Evolutionary conservation across 2,329 filamentous ascomycete species (phyloP), one percentile per base, ranked within the genome.

Genomic region (Colletotrichum acutatum): DNA sequence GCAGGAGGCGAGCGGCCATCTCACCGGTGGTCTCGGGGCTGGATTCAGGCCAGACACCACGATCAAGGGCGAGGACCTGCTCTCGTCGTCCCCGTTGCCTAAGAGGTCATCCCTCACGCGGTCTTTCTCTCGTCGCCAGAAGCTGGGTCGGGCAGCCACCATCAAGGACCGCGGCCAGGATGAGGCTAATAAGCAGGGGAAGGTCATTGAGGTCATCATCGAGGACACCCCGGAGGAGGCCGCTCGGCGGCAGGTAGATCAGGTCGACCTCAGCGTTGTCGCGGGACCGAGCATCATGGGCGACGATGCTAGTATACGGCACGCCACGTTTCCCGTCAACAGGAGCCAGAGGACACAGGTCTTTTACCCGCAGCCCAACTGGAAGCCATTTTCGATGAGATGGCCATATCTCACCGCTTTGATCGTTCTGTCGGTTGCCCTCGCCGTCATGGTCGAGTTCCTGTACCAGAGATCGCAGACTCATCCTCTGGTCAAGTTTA

Each of bases 341-440:
- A 81, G 80, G 49, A 78, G 81, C 19, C 80, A 83, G 67, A 83
- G 82, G 64, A 84, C 84, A 0, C 83, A 89, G 67, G 80, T 90
- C 0, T 91, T 90, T 75, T 91, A 90, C 74, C 90, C 90, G 0
- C 88, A 90, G 71, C 89, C 90, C 2, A 88, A 93, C 79, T 93
- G 91, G 91, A 91, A 90, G 78, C 91, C 91, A 0, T 88, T 91
- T 73, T 87, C 88, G 0, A 92, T 93, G 90, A 84, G 88, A 34
- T 89, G 88, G 85, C 89, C 89, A 0, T 93, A 91, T 76, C 83
- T 93, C 3, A 77, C 82, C 1, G 78, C 84, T 46, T 82, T 93
- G 22, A 84, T 92, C 28, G 12, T 88, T 1, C 72, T 92, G 11
- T 91, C 91, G 0, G 71, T 89, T 6, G 80, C 78, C 0, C 81